These are phyloP conservation scores for bread wheat (Triticum aestivum) DNA, from an alignment of 176 grass and related monocot genomes.

Conservation along the genomic window DNA sequence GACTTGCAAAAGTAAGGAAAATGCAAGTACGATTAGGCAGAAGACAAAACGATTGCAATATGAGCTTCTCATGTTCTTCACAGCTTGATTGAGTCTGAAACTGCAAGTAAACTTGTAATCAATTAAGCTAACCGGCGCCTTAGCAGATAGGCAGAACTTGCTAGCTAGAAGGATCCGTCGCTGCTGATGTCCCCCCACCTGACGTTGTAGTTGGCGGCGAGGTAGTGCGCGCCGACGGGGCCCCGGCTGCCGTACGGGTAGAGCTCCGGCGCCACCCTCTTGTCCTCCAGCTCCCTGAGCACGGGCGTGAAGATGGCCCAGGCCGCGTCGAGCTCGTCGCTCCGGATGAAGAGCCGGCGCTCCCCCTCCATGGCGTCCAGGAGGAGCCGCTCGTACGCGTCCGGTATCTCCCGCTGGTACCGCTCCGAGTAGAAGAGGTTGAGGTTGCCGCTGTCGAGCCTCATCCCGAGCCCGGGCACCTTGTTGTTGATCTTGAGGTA, in stretches of 20 bases:
- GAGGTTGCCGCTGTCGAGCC: constrained; percentile 78
- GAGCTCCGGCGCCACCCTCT: constrained; percentile 70
- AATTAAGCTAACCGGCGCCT: too few relatives aligned
- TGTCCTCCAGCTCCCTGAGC: constrained; percentile 66
- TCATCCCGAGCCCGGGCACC: constrained; percentile 80
- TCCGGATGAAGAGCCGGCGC: constrained; percentile 84
- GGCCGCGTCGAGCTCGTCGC: constrained; percentile 90
- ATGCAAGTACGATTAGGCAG: too few relatives aligned
- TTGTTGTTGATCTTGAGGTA: constrained; percentile 99
- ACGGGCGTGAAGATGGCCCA: constrained; percentile 89
- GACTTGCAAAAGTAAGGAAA: background rate
- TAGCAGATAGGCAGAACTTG: too few relatives aligned
- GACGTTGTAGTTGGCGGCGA: constrained; percentile 80
- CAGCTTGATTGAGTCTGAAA: background rate
- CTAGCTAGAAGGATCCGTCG: constrained; percentile 37
- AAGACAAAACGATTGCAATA: background rate
- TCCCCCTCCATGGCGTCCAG: constrained; percentile 90
- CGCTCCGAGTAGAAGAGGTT: constrained; percentile 78
- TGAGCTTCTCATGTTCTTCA: background rate
- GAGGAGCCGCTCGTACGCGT: constrained; percentile 89
- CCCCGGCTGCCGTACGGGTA: constrained; percentile 96
- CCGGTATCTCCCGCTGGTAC: constrained; percentile 75
- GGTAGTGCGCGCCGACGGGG: constrained; percentile 84
- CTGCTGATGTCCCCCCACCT: constrained; percentile 78
- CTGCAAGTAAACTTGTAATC: background rate